Percentiles rank a stretch among this genome's conserved stretches.
phyloP scores from a whole-genome alignment of 2,329 filamentous ascomycete genomes.

The Chaetothyriales sp. region DNA sequence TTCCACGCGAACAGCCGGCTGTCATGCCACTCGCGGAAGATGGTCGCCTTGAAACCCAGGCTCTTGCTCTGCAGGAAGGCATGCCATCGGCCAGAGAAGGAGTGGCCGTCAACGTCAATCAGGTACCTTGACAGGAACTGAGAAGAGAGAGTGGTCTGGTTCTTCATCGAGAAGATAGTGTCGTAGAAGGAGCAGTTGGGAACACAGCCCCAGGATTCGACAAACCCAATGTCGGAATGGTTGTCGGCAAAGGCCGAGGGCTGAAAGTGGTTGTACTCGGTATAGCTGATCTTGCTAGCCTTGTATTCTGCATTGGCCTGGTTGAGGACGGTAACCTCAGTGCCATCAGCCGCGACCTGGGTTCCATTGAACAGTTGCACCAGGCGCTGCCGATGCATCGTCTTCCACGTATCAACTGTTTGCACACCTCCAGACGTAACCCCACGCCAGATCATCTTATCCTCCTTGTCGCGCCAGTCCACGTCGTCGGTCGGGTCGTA shows the following conservation, averaged over 20 bases:
- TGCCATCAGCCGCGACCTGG: conserved; percentile 13
- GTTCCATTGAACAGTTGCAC: conserved; percentile 25
- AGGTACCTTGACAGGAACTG: conserved; percentile 26
- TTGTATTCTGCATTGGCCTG: conserved; percentile 8
- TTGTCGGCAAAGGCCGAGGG: conserved; percentile 21
- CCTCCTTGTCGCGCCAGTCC: conserved; percentile 42
- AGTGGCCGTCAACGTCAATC: conserved; percentile 27
- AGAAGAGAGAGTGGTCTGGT: conserved; percentile 18
- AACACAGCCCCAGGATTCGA: conserved; percentile 23
- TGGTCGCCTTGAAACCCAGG: conserved; percentile 37
- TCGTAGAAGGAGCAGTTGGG: conserved; percentile 27
- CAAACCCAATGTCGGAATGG: conserved; percentile 26
- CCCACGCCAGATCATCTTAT: conserved; percentile 48
- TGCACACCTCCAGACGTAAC: conserved; percentile 49
- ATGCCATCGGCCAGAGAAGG: conserved; percentile 28
- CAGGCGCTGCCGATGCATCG: conserved; percentile 26
- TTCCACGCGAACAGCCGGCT: conserved; percentile 36
- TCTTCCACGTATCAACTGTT: conserved; percentile 23
- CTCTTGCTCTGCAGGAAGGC: conserved; percentile 33
- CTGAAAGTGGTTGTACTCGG: conserved; percentile 18
- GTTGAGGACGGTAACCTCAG: conserved; percentile 19
- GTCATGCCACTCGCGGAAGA: conserved; percentile 42
- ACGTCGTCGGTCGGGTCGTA: conserved; percentile 42
- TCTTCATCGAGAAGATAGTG: conserved; percentile 18
- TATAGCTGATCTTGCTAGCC: conserved; percentile 15